Percentiles rank a stretch among this genome's conserved stretches.
These are phyloP conservation scores for Fusarium sp. DNA, from an alignment of 2,329 filamentous ascomycete genomes.

Conservation along the genomic window DNA sequence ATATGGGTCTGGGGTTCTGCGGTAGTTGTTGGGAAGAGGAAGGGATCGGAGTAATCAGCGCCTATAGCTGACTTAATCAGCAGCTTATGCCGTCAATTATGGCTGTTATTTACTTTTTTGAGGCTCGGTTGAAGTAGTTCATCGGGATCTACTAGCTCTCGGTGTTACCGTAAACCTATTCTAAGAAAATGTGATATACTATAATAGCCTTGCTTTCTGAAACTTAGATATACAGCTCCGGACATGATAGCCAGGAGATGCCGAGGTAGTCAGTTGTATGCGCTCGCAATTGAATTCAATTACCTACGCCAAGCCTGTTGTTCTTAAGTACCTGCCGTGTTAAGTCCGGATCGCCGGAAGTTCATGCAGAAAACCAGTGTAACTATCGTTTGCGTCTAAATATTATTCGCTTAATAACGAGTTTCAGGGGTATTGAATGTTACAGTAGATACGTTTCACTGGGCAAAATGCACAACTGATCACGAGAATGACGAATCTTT, in stretches of 20 bases:
- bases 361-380: background rate
- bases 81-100: background rate
- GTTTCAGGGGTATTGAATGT: background rate
- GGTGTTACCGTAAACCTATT: background rate
- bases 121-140: background rate
- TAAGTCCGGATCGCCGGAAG: background rate
- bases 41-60: background rate
- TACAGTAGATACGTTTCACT: background rate
- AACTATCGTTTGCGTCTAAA: background rate
- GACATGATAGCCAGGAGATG: background rate
- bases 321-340: background rate
- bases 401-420: background rate
- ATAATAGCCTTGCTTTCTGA: background rate
- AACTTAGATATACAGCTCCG: background rate
- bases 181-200: background rate
- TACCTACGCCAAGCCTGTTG: background rate
- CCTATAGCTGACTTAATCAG: background rate
- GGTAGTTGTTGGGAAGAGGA: background rate
- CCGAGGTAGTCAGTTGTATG: background rate
- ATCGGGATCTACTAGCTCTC: background rate
- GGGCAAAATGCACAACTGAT: background rate
- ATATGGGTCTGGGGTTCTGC: background rate
- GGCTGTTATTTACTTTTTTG: background rate
- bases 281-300: background rate
- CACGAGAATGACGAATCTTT: background rate